Percentiles rank a stretch among this genome's conserved stretches.
These are phyloP conservation scores for Wallacemonas sp. DNA, from an alignment of 208 protist species.

Conservation along the genomic window DNA sequence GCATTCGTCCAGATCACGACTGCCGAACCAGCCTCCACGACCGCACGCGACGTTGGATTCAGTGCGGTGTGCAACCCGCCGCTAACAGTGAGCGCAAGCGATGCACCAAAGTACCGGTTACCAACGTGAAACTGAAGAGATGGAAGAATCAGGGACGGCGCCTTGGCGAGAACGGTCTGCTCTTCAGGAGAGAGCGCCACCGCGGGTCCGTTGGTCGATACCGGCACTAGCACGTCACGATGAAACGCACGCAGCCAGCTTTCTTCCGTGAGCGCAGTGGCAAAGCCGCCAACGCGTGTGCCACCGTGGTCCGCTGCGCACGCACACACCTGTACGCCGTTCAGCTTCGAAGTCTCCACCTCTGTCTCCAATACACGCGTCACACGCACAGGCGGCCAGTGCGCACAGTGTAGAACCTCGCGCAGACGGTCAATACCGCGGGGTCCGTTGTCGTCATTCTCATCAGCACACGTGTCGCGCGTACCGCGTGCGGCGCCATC, in stretches of 20 bases:
- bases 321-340: not conserved
- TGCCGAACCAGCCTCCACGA: no score
- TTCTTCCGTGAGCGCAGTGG: conserved; percentile 4
- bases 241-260: not conserved
- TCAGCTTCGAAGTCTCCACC: not conserved
- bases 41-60: no score
- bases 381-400: conserved; percentile 27
- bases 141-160: not conserved
- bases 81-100: no score
- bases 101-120: no score
- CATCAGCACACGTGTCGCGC: not conserved
- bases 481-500: not conserved
- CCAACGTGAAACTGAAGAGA: no score
- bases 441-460: conserved; percentile 26
- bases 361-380: no score
- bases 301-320: not conserved
- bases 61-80: no score
- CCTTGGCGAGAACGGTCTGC: not conserved
- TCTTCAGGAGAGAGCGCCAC: not conserved
- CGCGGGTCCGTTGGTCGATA: not conserved
- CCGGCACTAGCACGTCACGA: not conserved
- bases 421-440: conserved; percentile 42
- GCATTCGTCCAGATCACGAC: no score
- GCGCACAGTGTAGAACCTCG: conserved; percentile 52
- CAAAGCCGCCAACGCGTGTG: not conserved